Percentiles rank a stretch among this genome's conserved stretches.
phyloP scores from a whole-genome alignment of 2,329 filamentous ascomycete species.

The Aschersonia sp. region DNA sequence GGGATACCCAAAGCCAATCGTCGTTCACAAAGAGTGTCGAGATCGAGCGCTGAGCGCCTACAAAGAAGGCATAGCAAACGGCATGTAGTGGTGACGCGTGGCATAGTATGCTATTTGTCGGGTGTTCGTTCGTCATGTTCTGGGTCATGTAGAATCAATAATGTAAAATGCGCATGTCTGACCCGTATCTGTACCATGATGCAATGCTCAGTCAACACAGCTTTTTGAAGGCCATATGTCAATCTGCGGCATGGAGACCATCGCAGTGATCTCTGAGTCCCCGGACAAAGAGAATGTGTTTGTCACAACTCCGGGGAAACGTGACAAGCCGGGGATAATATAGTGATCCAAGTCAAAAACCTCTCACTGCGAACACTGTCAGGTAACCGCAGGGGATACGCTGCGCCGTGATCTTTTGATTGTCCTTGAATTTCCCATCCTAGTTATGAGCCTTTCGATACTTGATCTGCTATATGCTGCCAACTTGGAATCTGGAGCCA shows the following conservation, averaged over 20 bases:
- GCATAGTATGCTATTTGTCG: not conserved
- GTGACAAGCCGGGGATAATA: slow-evolving; percentile 34
- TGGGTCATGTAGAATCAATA: not conserved
- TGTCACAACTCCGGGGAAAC: slow-evolving; percentile 31
- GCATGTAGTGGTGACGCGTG: slow-evolving; percentile 8
- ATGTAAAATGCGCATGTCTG: slow-evolving; percentile 24
- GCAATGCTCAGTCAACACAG: slow-evolving; percentile 38
- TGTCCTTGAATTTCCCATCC: too few species aligned
- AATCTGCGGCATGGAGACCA: slow-evolving; percentile 46
- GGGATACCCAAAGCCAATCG: slow-evolving; percentile 62
- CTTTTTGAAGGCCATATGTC: slow-evolving; percentile 43
- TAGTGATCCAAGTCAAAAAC: slow-evolving; percentile 6
- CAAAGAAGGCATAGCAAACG: slow-evolving; percentile 33
- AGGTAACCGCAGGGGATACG: too few species aligned
- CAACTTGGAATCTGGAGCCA: too few species aligned
- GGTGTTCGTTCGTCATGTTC: not conserved
- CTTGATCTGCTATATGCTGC: too few species aligned
- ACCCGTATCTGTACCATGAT: slow-evolving; percentile 54
- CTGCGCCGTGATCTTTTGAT: too few species aligned
- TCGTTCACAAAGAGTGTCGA: slow-evolving; percentile 56
- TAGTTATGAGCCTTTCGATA: too few species aligned
- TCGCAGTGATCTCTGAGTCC: slow-evolving; percentile 42
- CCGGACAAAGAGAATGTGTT: slow-evolving; percentile 22
- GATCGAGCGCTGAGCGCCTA: slow-evolving; percentile 55
- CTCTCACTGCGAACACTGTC: too few species aligned